Conservation (phyloP, 768 basidiomycete species). For the Trametes cubensis region DNA sequence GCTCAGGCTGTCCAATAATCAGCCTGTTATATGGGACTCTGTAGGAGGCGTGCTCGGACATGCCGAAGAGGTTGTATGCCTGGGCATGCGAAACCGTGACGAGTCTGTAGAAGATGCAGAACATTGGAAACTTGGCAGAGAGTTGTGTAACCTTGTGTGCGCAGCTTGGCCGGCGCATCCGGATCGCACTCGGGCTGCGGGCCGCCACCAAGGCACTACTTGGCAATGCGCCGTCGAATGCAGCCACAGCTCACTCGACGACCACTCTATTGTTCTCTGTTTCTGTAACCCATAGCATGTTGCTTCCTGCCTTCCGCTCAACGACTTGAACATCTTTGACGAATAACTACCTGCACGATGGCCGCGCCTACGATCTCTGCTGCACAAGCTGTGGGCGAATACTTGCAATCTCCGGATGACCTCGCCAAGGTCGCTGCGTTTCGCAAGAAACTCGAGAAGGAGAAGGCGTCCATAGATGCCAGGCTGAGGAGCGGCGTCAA, state of each 20-base stretch:
- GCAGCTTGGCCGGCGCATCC: neutral
- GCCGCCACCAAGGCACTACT: too few relatives aligned
- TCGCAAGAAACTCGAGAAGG: conserved; percentile 93
- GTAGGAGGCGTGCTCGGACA: too few relatives aligned
- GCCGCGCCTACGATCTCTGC: conserved; percentile 59
- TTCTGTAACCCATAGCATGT: neutral
- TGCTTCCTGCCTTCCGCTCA: neutral
- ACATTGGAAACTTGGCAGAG: neutral
- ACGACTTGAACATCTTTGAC: neutral
- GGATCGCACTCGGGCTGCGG: neutral
- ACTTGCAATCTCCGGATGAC: conserved; percentile 92
- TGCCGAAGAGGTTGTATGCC: too few relatives aligned
- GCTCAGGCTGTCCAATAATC: too few relatives aligned
- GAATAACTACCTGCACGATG: conserved; percentile 10
- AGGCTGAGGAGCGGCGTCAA: conserved; percentile 89
- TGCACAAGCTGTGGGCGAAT: conserved; percentile 85
- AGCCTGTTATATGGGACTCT: too few relatives aligned
- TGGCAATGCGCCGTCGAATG: too few relatives aligned
- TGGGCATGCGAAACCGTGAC: too few relatives aligned
- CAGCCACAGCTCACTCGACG: too few relatives aligned
- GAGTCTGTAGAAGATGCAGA: too few relatives aligned
- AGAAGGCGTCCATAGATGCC: conserved; percentile 91
- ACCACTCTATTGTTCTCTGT: too few relatives aligned
- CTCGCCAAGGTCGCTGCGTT: conserved; percentile 86
- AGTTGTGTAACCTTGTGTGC: neutral